Conservation (phyloP, 1,139 yeast species). For the Yamadazyma sp. region DNA sequence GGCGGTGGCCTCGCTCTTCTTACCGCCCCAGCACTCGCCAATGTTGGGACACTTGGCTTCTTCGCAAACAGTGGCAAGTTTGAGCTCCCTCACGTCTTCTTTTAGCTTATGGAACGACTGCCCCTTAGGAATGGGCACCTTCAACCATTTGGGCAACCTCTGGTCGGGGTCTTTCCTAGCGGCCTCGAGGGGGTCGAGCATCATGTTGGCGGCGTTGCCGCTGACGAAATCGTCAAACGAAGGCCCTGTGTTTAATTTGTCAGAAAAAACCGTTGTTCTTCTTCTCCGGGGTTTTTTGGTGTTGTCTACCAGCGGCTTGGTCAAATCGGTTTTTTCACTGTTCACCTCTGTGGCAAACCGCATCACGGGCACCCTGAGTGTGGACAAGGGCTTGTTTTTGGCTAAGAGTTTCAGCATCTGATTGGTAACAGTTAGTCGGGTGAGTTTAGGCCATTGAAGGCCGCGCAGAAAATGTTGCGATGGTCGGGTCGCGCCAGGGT, state of each 20-base stretch:
- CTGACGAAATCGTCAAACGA: conserved; percentile 87
- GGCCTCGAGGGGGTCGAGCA: conserved; percentile 66
- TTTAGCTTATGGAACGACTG: conserved; percentile 76
- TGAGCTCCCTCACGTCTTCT: conserved; percentile 83
- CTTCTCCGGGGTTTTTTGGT: conserved; percentile 33
- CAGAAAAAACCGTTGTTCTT: conserved; percentile 60
- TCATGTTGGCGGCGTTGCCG: conserved; percentile 71
- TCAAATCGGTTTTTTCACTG: conserved; percentile 3
- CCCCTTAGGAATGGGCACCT: conserved; percentile 95
- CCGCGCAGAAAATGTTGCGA: conserved; percentile 1
- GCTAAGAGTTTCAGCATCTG: neutral
- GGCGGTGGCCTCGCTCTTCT: conserved; percentile 95
- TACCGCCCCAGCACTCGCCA: conserved; percentile 99
- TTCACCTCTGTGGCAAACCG: conserved; percentile 12
- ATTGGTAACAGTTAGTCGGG: conserved; percentile 6
- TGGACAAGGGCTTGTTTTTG: neutral
- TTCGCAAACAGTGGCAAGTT: conserved; percentile 93
- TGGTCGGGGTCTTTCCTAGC: conserved; percentile 61
- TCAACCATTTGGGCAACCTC: conserved; percentile 89
- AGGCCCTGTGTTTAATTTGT: conserved; percentile 80
- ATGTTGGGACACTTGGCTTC: conserved; percentile 99
- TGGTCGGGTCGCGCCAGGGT: too few species aligned
- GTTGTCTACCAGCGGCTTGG: conserved; percentile 2
- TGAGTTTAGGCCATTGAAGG: conserved; percentile 7
- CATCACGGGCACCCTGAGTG: conserved; percentile 1